A percentile compares a stretch with the other conserved stretches of the same genome.
Evolutionary conservation across 371 early-diverging fungal species (phyloP).

Genomic region (Mortierella sp.): DNA sequence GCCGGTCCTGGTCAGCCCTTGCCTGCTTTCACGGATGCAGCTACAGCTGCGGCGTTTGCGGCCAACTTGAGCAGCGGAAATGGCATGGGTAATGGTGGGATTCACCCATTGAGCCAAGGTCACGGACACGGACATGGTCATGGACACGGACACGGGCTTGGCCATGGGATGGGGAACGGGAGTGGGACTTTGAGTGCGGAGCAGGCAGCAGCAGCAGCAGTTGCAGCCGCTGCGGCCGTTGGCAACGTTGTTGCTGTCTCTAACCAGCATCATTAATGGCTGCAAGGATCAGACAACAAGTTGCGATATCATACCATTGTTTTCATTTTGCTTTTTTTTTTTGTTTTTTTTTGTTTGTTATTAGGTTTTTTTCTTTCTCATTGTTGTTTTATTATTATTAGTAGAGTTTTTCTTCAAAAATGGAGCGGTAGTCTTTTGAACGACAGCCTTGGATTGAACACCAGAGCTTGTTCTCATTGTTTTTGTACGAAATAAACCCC

Average conservation of each 20-base stretch:
- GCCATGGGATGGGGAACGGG: slow-evolving; percentile 1
- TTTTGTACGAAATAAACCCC: too few species aligned
- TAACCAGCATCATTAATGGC: slow-evolving; percentile 3
- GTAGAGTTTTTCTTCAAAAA: too few species aligned
- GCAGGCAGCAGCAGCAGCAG: not conserved
- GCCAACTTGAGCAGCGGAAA: slow-evolving; percentile 8
- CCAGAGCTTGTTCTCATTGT: too few species aligned
- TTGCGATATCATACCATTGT: too few species aligned
- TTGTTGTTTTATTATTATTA: too few species aligned
- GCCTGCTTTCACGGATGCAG: slow-evolving; percentile 25
- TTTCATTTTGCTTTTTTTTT: too few species aligned
- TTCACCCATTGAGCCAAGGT: not conserved
- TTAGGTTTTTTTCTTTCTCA: too few species aligned
- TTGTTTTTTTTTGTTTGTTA: too few species aligned
- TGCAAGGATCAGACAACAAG: too few species aligned
- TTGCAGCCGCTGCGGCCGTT: slow-evolving; percentile 2
- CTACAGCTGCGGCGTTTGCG: not conserved
- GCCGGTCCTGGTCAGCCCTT: slow-evolving; percentile 42
- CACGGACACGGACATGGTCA: not conserved
- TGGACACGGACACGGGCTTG: not conserved
- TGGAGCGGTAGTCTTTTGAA: too few species aligned
- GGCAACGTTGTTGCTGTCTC: slow-evolving; percentile 1
- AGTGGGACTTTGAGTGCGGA: not conserved
- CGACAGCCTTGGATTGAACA: too few species aligned
- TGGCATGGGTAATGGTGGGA: not conserved